Base-by-base conservation (phyloP, 805 yeast species). In the Barnettozyma siamensis region DNA sequence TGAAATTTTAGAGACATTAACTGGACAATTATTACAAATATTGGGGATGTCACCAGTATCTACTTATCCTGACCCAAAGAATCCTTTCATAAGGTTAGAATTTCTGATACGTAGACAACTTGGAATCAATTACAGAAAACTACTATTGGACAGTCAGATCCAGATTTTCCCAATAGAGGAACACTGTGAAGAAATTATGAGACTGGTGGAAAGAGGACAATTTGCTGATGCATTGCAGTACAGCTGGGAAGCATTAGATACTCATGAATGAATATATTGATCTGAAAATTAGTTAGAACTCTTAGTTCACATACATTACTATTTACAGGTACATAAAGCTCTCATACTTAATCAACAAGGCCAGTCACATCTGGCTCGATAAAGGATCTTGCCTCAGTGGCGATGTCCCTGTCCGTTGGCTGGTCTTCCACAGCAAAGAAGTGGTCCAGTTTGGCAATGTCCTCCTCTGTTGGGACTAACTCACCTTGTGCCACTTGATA, bases 51-150 rank as follows among this genome's bases (percentile, higher is more conserved):
- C 38, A 12, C 26, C 31, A 17, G 19, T 19, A 12, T 36, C 40
- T 4, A 21, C 36, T 5, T 33, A 26, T 13, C 29, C 35, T 0
- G 45, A 32, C 10, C 42, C 44, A 4, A 44, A 44, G 31, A 41
- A 45, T 8, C 47, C 47, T 15, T 44, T 32, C 28, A 38, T 44
- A 19, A 37, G 47, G 13, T 28, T 36, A 18, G 47, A 44, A 12
- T 44, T 44, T 17, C 18, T 44, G 31, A 44, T 44, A 12, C 32
- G 47, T 16, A 41, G 38, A 28, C 47, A 40, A 13, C 15, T 41
- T 13, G 29, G 35, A 6, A 23, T 33, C 7, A 41, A 44, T 18
- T 26, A 21, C 11, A 17, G 7, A 7, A 24, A 34, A 10, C 9
- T 34, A 11, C 13, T 11, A 15, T 13, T 8, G 3, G 18, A 21